phyloP scores from a whole-genome alignment of 2,329 filamentous ascomycete species.

The Xenoacremonium recifei region DNA sequence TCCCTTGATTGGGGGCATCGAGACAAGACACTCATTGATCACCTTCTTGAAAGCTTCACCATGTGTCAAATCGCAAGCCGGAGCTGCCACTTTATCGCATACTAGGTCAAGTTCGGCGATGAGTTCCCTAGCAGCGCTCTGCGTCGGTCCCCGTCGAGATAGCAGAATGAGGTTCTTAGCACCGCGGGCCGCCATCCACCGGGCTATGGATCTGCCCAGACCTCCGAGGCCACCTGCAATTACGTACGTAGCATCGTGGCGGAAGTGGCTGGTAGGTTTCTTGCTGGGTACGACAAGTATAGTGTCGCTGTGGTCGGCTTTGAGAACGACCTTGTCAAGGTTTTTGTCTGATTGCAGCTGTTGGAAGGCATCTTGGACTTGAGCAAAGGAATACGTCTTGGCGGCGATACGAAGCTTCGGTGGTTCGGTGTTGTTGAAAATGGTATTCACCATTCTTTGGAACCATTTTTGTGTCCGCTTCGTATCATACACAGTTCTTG shows the following conservation, averaged over 20 bases:
- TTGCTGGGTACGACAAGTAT: background rate
- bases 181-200: constrained; percentile 11
- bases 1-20: constrained; percentile 18
- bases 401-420: constrained; percentile 1
- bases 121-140: constrained; percentile 10
- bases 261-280: background rate
- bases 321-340: constrained; percentile 4
- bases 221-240: constrained; percentile 24
- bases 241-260: constrained; percentile 12
- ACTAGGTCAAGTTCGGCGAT: constrained; percentile 8
- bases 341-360: constrained; percentile 14
- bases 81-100: constrained; percentile 1
- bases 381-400: constrained; percentile 1
- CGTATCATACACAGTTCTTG: background rate
- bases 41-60: constrained; percentile 10
- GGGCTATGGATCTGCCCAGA: constrained; percentile 20
- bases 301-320: background rate
- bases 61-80: background rate
- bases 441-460: background rate
- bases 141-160: constrained; percentile 23
- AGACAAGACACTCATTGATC: constrained; percentile 1
- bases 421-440: background rate
- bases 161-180: constrained; percentile 30
- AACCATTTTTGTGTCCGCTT: background rate
- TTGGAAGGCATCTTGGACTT: constrained; percentile 12